Percentiles rank a stretch among this genome's conserved stretches.
Evolutionary conservation across 108 stramenopile genomes (phyloP).

Genomic region (Cyclostephanos tholiformis): DNA sequence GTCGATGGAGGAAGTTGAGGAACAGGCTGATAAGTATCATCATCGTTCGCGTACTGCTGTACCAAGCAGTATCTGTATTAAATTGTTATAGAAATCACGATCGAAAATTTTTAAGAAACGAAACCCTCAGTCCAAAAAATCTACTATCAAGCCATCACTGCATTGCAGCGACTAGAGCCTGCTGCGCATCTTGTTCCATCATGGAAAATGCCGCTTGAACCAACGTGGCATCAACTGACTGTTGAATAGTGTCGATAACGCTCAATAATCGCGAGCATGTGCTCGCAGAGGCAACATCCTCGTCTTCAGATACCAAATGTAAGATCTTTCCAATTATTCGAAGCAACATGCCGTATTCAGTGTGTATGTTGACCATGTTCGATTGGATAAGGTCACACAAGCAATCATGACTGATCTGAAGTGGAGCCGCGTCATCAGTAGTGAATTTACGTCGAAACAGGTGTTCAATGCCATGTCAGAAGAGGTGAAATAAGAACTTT

Average conservation of each 20-base stretch:
- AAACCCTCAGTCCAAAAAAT: not conserved
- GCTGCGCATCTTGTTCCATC: conserved; percentile 48
- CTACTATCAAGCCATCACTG: conserved; percentile 13
- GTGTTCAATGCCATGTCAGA: not conserved
- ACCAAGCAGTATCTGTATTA: too few species aligned
- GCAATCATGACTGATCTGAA: conserved; percentile 64
- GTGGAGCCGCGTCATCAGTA: not conserved
- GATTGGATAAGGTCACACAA: conserved; percentile 66
- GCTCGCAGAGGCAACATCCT: conserved; percentile 58
- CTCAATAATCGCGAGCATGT: conserved; percentile 52
- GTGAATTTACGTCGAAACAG: not conserved
- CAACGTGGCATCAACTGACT: conserved; percentile 26
- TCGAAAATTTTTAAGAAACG: not conserved
- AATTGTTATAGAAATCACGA: not conserved
- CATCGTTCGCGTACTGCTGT: not conserved
- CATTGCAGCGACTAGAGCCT: conserved; percentile 44
- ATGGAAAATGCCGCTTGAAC: conserved; percentile 49
- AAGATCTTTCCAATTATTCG: conserved; percentile 57
- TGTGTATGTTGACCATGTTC: conserved; percentile 31
- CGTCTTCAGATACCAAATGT: conserved; percentile 52
- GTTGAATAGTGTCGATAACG: conserved; percentile 52
- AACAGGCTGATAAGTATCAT: not conserved
- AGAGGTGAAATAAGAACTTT: not conserved
- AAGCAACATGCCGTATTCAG: conserved; percentile 20
- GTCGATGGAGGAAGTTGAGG: not conserved